phyloP scores from a whole-genome alignment of 164 flowering plant genomes.

The Protea cynaroides region DNA sequence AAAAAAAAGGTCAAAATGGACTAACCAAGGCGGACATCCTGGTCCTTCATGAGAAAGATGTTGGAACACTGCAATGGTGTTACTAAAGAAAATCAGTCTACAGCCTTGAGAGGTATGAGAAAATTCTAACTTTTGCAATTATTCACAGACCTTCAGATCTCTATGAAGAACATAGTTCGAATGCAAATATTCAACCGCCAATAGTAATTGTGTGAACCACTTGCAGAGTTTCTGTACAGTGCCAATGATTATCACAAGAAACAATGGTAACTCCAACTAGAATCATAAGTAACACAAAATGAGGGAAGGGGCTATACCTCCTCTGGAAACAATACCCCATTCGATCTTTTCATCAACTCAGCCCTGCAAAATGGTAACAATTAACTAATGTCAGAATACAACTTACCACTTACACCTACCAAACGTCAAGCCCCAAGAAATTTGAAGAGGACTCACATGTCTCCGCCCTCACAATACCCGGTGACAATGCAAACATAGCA shows the following conservation, averaged over 20 bases:
- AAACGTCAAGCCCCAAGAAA: neutral
- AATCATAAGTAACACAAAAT: neutral
- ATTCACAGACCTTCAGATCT: slow-evolving; percentile 65
- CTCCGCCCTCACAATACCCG: slow-evolving; percentile 99
- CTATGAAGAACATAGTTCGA: slow-evolving; percentile 90
- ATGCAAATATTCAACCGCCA: slow-evolving; percentile 95
- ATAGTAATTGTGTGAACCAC: slow-evolving; percentile 87
- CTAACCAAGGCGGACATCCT: slow-evolving; percentile 92
- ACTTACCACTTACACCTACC: neutral
- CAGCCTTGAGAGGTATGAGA: neutral
- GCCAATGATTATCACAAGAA: slow-evolving; percentile 8
- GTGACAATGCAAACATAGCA: slow-evolving; percentile 99
- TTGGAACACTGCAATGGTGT: slow-evolving; percentile 77
- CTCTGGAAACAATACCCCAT: slow-evolving; percentile 85
- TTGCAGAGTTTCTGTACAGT: slow-evolving; percentile 83
- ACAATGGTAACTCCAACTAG: neutral
- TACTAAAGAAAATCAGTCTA: slow-evolving; percentile 15
- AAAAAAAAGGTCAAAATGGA: neutral
- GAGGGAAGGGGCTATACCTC: slow-evolving; percentile 50
- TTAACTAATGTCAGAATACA: neutral
- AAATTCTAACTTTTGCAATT: neutral
- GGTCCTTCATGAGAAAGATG: slow-evolving; percentile 94
- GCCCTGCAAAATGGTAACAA: slow-evolving; percentile 45
- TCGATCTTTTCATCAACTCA: slow-evolving; percentile 82
- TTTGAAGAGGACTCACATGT: slow-evolving; percentile 66